Evolutionary conservation across 1,284 basidiomycete species (phyloP).

Genomic region (Cryptococcus jaspeensis): DNA sequence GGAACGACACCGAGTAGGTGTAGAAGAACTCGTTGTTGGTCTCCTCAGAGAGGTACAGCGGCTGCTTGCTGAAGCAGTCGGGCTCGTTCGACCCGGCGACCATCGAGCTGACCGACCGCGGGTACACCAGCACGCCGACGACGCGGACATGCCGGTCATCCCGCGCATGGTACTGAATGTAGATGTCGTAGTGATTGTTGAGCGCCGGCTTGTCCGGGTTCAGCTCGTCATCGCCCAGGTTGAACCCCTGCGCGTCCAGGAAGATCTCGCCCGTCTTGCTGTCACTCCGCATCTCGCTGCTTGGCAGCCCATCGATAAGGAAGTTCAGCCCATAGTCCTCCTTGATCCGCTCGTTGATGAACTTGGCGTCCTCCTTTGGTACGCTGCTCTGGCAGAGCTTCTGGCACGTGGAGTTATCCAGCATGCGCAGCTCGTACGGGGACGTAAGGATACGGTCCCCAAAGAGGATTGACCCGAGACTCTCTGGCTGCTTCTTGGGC

Average conservation of each 20-base stretch:
- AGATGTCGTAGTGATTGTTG: constrained; percentile 76
- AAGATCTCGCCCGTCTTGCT: constrained; percentile 73
- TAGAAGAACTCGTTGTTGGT: constrained; percentile 71
- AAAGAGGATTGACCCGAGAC: constrained; percentile 88
- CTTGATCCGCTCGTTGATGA: constrained; percentile 86
- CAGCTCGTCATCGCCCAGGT: constrained; percentile 40
- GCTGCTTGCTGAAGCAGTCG: constrained; percentile 43
- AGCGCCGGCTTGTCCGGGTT: constrained; percentile 63
- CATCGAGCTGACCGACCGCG: constrained; percentile 55
- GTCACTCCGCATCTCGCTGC: constrained; percentile 86
- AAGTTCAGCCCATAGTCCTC: constrained; percentile 95
- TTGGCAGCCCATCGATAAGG: constrained; percentile 91
- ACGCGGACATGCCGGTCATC: constrained; percentile 69
- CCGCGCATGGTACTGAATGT: constrained; percentile 73
- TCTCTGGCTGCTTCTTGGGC: constrained; percentile 76
- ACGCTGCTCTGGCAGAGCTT: constrained; percentile 69
- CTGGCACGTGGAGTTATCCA: constrained; percentile 63
- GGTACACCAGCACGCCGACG: constrained; percentile 90
- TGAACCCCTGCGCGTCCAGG: constrained; percentile 71
- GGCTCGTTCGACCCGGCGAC: constrained; percentile 27
- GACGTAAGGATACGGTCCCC: constrained; percentile 94
- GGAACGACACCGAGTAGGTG: constrained; percentile 87
- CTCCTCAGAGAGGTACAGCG: constrained; percentile 65
- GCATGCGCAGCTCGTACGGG: constrained; percentile 63
- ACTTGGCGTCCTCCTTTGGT: constrained; percentile 70